Evolutionary conservation across 768 basidiomycete species (phyloP).

Genomic region (Termitomyces sp.): DNA sequence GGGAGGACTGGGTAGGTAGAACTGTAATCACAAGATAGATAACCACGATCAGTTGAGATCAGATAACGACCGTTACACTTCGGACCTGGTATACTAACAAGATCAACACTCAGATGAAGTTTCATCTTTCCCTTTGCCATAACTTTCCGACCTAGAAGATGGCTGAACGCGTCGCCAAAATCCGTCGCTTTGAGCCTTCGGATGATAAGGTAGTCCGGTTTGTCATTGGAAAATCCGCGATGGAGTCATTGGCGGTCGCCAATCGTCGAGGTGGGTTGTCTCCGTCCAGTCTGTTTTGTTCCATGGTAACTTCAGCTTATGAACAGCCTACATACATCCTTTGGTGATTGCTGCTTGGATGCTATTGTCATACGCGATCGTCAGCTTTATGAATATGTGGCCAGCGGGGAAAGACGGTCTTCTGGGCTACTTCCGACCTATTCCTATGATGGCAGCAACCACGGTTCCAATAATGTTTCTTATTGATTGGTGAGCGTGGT

Average conservation of each 20-base stretch:
- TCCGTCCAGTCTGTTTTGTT: not conserved
- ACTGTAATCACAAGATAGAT: no score
- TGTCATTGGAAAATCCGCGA: slow-evolving; percentile 55
- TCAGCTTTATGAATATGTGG: slow-evolving; percentile 66
- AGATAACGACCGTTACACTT: no score
- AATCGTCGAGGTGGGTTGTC: slow-evolving; percentile 50
- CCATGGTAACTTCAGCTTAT: slow-evolving; percentile 2
- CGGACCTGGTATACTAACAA: not conserved
- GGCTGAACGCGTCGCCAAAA: slow-evolving; percentile 38
- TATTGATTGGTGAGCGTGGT: slow-evolving; percentile 58
- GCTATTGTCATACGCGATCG: slow-evolving; percentile 49
- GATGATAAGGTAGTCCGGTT: slow-evolving; percentile 65
- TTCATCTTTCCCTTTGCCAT: not conserved
- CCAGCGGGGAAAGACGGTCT: slow-evolving; percentile 41
- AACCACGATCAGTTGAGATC: no score
- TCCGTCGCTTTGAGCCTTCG: slow-evolving; percentile 43
- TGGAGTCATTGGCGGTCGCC: slow-evolving; percentile 65
- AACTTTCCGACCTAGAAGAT: slow-evolving; percentile 20
- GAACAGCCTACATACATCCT: slow-evolving; percentile 51
- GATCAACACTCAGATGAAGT: not conserved
- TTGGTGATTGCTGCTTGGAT: slow-evolving; percentile 60
- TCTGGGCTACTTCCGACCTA: slow-evolving; percentile 47
- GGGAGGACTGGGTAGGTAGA: no score
- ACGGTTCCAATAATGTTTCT: slow-evolving; percentile 61
- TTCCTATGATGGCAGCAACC: slow-evolving; percentile 64